phyloP scores from a whole-genome alignment of 306 rosid species.

The Quercus aquifolioides region DNA sequence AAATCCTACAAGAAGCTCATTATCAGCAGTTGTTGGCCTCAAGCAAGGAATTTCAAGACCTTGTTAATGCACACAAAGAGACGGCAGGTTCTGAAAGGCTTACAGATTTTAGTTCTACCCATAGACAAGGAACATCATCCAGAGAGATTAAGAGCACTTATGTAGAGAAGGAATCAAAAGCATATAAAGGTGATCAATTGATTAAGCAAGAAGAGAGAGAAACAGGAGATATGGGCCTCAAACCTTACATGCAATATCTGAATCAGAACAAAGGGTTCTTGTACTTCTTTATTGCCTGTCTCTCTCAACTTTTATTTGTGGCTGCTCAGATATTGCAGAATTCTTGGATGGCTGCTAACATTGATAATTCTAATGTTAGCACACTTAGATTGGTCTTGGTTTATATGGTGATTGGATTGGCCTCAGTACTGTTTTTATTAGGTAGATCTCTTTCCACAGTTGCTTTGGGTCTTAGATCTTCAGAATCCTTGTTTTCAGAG shows the following conservation, averaged over 20 bases:
- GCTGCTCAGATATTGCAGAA: slow-evolving; percentile 36
- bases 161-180: slow-evolving; percentile 2
- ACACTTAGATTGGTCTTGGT: slow-evolving; percentile 21
- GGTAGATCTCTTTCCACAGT: slow-evolving; percentile 24
- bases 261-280: slow-evolving; percentile 43
- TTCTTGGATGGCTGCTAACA: slow-evolving; percentile 53
- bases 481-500: slow-evolving; percentile 31
- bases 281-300: slow-evolving; percentile 18
- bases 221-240: slow-evolving; percentile 44
- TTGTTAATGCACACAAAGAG: slow-evolving; percentile 52
- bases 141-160: slow-evolving; percentile 19
- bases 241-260: slow-evolving; percentile 52
- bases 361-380: slow-evolving; percentile 26
- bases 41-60: slow-evolving; percentile 48
- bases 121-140: not conserved
- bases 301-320: slow-evolving; percentile 27
- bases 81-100: slow-evolving; percentile 31
- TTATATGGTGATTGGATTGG: slow-evolving; percentile 29
- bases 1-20: slow-evolving; percentile 39
- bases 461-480: slow-evolving; percentile 35
- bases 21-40: slow-evolving; percentile 35
- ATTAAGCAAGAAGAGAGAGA: slow-evolving; percentile 55
- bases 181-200: slow-evolving; percentile 29
- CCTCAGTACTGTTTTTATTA: slow-evolving; percentile 20
- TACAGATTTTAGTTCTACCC: not conserved